Percentiles rank a stretch among this genome's conserved stretches.
Evolutionary conservation across 2,329 filamentous ascomycete species (phyloP).

Genomic region (Fusarium annulatum): DNA sequence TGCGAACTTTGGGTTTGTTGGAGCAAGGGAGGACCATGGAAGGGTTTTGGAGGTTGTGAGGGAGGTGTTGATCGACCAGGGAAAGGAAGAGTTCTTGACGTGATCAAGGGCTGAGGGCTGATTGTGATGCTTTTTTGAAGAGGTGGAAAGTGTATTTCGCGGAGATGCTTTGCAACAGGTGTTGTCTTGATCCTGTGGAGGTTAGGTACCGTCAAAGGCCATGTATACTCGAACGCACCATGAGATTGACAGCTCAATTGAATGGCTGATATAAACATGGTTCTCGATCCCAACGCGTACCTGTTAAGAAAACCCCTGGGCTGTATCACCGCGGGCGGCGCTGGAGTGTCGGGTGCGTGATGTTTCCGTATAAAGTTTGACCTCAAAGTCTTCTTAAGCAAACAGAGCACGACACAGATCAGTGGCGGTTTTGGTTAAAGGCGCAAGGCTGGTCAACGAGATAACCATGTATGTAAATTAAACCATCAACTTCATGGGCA

Average conservation of each 20-base stretch:
- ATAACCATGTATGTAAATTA: fast-evolving
- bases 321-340: fast-evolving
- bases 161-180: not conserved
- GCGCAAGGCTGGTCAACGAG: not conserved
- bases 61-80: constrained; percentile 70
- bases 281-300: fast-evolving
- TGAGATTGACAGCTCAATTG: no score
- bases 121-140: not conserved
- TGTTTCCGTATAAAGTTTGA: not conserved
- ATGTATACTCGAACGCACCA: not conserved
- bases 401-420: not conserved
- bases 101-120: not conserved
- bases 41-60: constrained; percentile 74
- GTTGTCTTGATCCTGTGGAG: not conserved
- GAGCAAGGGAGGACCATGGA: constrained; percentile 59
- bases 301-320: not conserved
- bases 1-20: constrained; percentile 67
- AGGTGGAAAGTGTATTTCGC: not conserved
- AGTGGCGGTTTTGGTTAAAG: not conserved
- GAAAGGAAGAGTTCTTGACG: constrained; percentile 37
- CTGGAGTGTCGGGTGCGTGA: no score
- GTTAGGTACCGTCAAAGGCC: not conserved
- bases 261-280: not conserved
- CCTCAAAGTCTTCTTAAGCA: not conserved
- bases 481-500: not conserved